phyloP scores from a whole-genome alignment of 768 basidiomycete genomes.

The Psilocybe azurescens region DNA sequence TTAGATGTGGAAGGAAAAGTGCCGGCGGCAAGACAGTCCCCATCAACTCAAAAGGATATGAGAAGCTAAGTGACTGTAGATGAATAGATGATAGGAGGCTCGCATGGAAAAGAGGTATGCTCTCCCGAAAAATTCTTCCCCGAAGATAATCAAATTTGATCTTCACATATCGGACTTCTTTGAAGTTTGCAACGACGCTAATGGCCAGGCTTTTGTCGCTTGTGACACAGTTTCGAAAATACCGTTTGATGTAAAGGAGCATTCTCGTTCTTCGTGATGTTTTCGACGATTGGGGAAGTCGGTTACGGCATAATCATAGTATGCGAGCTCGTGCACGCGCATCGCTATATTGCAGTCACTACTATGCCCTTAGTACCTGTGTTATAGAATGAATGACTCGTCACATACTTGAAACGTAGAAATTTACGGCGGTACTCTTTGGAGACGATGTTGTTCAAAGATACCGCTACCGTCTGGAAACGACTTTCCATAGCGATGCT shows the following conservation, averaged over 20 bases:
- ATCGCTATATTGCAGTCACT: background rate
- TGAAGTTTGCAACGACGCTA: background rate
- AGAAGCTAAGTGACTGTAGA: background rate
- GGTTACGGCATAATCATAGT: background rate
- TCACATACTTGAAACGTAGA: background rate
- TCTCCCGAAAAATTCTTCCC: background rate
- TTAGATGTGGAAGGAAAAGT: background rate
- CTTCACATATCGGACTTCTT: background rate
- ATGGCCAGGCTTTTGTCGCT: background rate
- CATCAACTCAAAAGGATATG: background rate
- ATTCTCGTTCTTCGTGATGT: background rate
- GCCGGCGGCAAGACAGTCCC: background rate
- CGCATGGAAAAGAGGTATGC: background rate
- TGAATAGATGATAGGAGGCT: background rate
- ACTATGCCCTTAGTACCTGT: background rate
- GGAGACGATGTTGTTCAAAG: background rate
- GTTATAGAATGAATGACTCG: background rate
- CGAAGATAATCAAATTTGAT: background rate
- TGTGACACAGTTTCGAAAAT: background rate
- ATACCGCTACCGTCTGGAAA: background rate
- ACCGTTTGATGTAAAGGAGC: background rate
- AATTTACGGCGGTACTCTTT: background rate
- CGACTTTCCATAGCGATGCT: background rate
- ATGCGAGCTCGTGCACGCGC: constrained; percentile 1
- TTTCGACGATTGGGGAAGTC: background rate